Evolutionary conservation across 495 filamentous ascomycete genomes (phyloP).

Genomic region (Lasiosphaeria hispida): DNA sequence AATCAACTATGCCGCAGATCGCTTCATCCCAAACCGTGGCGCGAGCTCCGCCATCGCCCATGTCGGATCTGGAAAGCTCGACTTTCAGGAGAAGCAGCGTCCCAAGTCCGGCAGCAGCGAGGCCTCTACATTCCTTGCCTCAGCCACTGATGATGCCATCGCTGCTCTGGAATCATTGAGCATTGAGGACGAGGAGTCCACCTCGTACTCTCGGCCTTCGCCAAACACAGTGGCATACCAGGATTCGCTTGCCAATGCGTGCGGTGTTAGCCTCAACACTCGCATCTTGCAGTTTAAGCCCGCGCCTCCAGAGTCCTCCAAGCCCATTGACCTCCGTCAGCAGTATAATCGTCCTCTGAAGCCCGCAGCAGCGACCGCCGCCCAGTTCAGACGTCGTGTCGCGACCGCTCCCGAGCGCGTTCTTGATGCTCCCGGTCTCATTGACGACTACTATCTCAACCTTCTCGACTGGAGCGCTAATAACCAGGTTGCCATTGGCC

Average conservation of each 20-base stretch:
- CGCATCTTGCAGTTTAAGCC: slow-evolving; percentile 99
- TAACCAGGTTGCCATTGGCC: slow-evolving; percentile 96
- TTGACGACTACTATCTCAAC: slow-evolving; percentile 99
- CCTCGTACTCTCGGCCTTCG: slow-evolving; percentile 69
- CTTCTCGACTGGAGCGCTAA: slow-evolving; percentile 94
- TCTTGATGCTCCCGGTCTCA: slow-evolving; percentile 90
- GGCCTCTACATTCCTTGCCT: slow-evolving; percentile 60
- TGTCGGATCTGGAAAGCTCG: slow-evolving; percentile 76
- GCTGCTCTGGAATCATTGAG: slow-evolving; percentile 75
- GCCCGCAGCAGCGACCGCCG: slow-evolving; percentile 63
- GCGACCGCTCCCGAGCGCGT: slow-evolving; percentile 95
- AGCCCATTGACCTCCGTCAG: slow-evolving; percentile 93
- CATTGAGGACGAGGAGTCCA: slow-evolving; percentile 53
- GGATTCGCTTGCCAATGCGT: slow-evolving; percentile 86
- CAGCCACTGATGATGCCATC: slow-evolving; percentile 72
- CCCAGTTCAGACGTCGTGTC: slow-evolving; percentile 86
- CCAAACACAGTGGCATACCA: slow-evolving; percentile 89
- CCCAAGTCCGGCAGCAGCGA: slow-evolving; percentile 66
- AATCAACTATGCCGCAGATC: slow-evolving; percentile 79
- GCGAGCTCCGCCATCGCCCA: slow-evolving; percentile 86
- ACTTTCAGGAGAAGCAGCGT: slow-evolving; percentile 59
- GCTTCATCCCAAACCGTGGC: slow-evolving; percentile 91
- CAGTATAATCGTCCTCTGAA: slow-evolving; percentile 98
- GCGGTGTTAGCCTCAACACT: slow-evolving; percentile 87
- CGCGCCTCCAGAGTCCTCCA: slow-evolving; percentile 90